A percentile compares a stretch with the other conserved stretches of the same genome.
These are phyloP conservation scores for Viridothelium virens DNA, from an alignment of 495 filamentous ascomycete species.

Conservation along the genomic window DNA sequence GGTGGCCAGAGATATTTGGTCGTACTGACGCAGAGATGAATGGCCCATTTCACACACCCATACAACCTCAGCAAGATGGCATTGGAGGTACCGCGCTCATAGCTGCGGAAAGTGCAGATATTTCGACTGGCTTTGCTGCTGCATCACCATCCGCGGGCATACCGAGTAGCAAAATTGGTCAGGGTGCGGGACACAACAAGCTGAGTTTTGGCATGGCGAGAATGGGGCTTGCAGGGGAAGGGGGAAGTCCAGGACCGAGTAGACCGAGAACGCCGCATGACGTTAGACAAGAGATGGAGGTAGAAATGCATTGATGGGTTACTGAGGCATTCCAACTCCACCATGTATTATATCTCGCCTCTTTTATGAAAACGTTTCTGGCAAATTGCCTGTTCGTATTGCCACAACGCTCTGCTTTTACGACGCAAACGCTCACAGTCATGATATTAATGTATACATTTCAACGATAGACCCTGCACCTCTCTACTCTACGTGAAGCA, in stretches of 20 bases:
- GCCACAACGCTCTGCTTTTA: neutral
- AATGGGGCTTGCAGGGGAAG: slow-evolving; percentile 23
- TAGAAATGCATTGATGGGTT: slow-evolving; percentile 33
- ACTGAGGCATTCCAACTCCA: neutral
- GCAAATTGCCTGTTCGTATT: neutral
- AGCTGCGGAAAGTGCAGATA: slow-evolving; percentile 19
- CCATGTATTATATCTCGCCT: neutral
- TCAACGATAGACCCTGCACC: no score
- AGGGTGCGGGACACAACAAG: slow-evolving; percentile 18
- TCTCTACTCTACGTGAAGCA: no score
- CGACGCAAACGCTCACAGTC: no score
- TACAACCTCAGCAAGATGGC: slow-evolving; percentile 23
- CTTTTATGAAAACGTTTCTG: neutral
- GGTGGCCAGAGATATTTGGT: slow-evolving; percentile 89
- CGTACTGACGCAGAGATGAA: slow-evolving; percentile 92
- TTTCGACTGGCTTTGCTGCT: slow-evolving; percentile 16
- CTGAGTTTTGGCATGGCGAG: slow-evolving; percentile 17
- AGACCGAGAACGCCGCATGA: slow-evolving; percentile 20
- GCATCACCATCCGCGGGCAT: slow-evolving; percentile 12
- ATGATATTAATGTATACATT: no score
- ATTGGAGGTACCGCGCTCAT: slow-evolving; percentile 16
- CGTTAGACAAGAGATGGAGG: slow-evolving; percentile 23
- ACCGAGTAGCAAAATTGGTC: slow-evolving; percentile 16
- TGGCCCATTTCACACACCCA: slow-evolving; percentile 29
- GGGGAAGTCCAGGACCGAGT: slow-evolving; percentile 16